phyloP scores from a whole-genome alignment of 352 stramenopile genomes.

The Globisporangium cystogenes region DNA sequence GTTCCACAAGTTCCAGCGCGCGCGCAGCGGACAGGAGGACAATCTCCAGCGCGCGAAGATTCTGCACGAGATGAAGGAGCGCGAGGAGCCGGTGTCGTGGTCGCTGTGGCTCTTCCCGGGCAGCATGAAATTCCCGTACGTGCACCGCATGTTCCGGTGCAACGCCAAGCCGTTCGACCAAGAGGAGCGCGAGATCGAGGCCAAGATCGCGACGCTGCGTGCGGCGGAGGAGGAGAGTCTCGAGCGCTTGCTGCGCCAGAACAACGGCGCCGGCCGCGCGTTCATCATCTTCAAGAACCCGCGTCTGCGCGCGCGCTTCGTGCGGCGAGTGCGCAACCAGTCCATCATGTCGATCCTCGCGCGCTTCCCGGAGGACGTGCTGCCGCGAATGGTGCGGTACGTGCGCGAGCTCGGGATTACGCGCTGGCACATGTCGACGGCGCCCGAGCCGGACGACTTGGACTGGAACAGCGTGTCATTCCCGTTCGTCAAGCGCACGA shows the following conservation, averaged over 20 bases:
- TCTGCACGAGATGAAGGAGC: slow-evolving; percentile 32
- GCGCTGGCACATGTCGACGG: slow-evolving; percentile 66
- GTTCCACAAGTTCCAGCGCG: slow-evolving; percentile 58
- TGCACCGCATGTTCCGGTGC: slow-evolving; percentile 43
- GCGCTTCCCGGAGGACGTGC: slow-evolving; percentile 54
- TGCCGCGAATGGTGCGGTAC: slow-evolving; percentile 60
- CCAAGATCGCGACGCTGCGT: slow-evolving; percentile 51
- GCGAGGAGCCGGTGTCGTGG: slow-evolving; percentile 45
- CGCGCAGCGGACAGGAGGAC: slow-evolving; percentile 40
- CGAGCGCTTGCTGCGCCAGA: slow-evolving; percentile 51
- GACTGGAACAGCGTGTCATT: slow-evolving; percentile 85
- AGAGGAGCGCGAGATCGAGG: slow-evolving; percentile 25
- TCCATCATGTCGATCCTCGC: slow-evolving; percentile 74
- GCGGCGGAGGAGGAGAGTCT: slow-evolving; percentile 47
- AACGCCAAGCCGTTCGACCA: slow-evolving; percentile 39
- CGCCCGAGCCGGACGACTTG: slow-evolving; percentile 78
- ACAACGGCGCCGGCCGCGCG: slow-evolving; percentile 65
- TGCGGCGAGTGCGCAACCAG: slow-evolving; percentile 64
- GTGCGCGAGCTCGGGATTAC: slow-evolving; percentile 77
- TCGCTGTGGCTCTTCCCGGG: slow-evolving; percentile 64
- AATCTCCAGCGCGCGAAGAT: slow-evolving; percentile 54
- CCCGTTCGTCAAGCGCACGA: slow-evolving; percentile 73
- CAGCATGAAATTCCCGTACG: slow-evolving; percentile 63
- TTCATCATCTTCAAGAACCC: slow-evolving; percentile 83
- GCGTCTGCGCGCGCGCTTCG: slow-evolving; percentile 66